Evolutionary conservation across 352 stramenopile species (phyloP).

Genomic region (Pythium oligandrum): DNA sequence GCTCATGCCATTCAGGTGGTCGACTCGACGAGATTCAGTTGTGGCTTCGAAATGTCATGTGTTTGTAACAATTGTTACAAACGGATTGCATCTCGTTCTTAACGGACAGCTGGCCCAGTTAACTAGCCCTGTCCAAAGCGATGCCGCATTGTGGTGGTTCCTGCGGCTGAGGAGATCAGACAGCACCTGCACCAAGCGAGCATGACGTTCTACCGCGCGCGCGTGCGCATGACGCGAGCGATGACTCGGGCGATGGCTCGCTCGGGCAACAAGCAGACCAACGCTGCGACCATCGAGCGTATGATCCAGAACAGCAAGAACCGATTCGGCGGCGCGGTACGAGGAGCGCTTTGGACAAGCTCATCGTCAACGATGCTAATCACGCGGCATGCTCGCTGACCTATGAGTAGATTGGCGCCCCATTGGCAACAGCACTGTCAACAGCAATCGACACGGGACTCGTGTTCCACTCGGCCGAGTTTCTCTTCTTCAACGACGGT

Average conservation of each 20-base stretch:
- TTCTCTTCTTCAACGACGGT: constrained; percentile 69
- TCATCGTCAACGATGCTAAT: background rate
- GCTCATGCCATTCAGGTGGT: background rate
- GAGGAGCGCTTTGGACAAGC: constrained; percentile 5
- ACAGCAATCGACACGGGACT: constrained; percentile 48
- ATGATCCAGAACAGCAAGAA: constrained; percentile 60
- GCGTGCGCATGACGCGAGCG: constrained; percentile 60
- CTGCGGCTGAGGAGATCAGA: constrained; percentile 3
- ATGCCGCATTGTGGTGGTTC: constrained; percentile 8
- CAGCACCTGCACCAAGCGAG: no score
- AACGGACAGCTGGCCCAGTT: no score
- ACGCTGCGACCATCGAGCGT: constrained; percentile 45
- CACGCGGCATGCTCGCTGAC: background rate
- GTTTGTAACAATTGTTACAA: background rate
- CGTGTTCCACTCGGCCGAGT: constrained; percentile 57
- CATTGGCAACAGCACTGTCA: constrained; percentile 37
- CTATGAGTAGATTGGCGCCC: constrained; percentile 36
- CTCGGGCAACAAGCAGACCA: constrained; percentile 39
- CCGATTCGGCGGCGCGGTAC: constrained; percentile 60
- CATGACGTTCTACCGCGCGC: constrained; percentile 74
- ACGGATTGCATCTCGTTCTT: no score
- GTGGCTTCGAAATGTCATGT: constrained; percentile 19
- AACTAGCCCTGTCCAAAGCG: constrained; percentile 8
- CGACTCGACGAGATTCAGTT: constrained; percentile 17
- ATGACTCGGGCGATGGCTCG: constrained; percentile 57